Percentiles rank a stretch among this genome's conserved stretches.
These are phyloP conservation scores for Polygonum maritimum DNA, from an alignment of 148 eudicot species.

Conservation along the genomic window DNA sequence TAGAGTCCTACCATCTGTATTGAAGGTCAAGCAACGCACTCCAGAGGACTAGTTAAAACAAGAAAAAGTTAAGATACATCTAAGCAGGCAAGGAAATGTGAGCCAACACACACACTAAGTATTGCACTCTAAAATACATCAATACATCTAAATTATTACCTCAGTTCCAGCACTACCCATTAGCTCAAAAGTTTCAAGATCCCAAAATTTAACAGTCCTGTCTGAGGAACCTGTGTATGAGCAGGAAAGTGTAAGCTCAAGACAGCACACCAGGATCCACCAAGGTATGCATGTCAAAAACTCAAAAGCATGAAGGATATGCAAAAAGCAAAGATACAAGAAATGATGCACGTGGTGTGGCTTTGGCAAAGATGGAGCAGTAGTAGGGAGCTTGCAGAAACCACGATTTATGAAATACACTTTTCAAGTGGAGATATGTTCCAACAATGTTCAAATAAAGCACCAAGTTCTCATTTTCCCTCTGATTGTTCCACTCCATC, in stretches of 20 bases:
- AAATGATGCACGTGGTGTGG: neutral
- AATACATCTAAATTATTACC: slow-evolving; percentile 29
- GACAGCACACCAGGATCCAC: neutral
- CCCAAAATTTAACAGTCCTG: slow-evolving; percentile 93
- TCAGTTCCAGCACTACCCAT: slow-evolving; percentile 96
- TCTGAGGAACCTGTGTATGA: slow-evolving; percentile 68
- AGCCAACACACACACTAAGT: neutral
- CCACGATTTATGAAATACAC: neutral
- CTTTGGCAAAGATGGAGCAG: neutral
- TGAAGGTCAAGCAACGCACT: slow-evolving; percentile 85
- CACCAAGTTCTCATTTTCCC: neutral
- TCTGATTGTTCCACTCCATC: neutral
- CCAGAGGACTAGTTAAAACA: slow-evolving; percentile 54
- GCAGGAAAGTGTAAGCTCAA: neutral
- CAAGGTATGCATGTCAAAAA: neutral
- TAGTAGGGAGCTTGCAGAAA: neutral
- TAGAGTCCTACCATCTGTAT: slow-evolving; percentile 94
- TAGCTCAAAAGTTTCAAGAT: slow-evolving; percentile 97
- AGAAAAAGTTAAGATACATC: slow-evolving; percentile 8
- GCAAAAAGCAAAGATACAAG: neutral
- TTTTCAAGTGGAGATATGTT: neutral
- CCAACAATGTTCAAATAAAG: neutral
- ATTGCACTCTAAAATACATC: neutral
- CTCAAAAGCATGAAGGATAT: neutral
- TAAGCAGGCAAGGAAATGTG: neutral